Percentiles rank a stretch among this genome's conserved stretches.
These are phyloP conservation scores for Asterophora parasitica DNA, from an alignment of 768 basidiomycete species.

Conservation along the genomic window DNA sequence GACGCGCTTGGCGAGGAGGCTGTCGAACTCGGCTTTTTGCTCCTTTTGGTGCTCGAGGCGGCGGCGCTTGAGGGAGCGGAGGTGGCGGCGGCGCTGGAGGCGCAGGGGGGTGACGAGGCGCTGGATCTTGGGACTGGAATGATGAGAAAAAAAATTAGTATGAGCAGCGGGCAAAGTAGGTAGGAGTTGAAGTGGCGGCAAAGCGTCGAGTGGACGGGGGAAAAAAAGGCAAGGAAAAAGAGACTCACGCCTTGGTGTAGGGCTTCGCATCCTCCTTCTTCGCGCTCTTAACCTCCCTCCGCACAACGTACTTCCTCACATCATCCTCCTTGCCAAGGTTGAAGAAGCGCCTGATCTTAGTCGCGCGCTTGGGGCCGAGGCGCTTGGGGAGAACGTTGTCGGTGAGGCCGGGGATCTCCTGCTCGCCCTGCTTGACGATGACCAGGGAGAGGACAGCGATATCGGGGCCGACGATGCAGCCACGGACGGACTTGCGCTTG, in stretches of 20 bases:
- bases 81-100: slow-evolving; percentile 94
- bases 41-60: slow-evolving; percentile 90
- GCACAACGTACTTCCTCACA: slow-evolving; percentile 95
- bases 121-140: slow-evolving; percentile 86
- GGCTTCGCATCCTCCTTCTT: slow-evolving; percentile 93
- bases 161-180: neutral
- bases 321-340: slow-evolving; percentile 97
- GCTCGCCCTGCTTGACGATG: slow-evolving; percentile 94
- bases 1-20: slow-evolving; percentile 80
- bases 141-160: neutral
- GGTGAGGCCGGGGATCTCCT: slow-evolving; percentile 86
- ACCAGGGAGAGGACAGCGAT: slow-evolving; percentile 92
- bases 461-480: slow-evolving; percentile 96
- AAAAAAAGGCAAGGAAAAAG: neutral
- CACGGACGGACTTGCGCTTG: slow-evolving; percentile 98
- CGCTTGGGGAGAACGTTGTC: slow-evolving; percentile 91
- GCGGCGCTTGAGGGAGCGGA: slow-evolving; percentile 82
- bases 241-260: slow-evolving; percentile 91
- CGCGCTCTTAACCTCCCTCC: slow-evolving; percentile 81
- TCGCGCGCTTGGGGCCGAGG: slow-evolving; percentile 94
- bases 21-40: slow-evolving; percentile 90
- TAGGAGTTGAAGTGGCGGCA: too few relatives aligned
- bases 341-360: slow-evolving; percentile 97
- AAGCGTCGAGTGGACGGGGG: too few relatives aligned
- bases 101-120: slow-evolving; percentile 92